These are phyloP conservation scores for Trichophyton benhamiae DNA, from an alignment of 2,329 filamentous ascomycete species.

Conservation along the genomic window DNA sequence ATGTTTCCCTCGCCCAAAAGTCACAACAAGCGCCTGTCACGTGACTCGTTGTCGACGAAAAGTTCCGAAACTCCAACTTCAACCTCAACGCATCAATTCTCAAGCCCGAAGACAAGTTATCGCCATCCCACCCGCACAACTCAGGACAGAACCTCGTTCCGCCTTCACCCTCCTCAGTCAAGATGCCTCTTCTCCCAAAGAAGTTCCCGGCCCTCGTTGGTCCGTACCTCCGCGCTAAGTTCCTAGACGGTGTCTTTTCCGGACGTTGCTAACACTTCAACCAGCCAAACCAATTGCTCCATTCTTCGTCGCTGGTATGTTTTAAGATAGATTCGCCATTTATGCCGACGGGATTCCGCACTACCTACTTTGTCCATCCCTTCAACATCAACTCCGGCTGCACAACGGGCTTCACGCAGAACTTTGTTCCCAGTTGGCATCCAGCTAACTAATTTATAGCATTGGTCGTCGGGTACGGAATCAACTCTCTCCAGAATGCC, in stretches of 20 bases:
- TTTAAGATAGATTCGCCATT: constrained; percentile 1
- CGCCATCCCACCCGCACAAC: constrained; percentile 17
- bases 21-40: not conserved
- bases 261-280: constrained; percentile 21
- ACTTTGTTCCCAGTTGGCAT: not conserved
- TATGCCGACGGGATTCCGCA: not conserved
- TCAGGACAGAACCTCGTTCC: not conserved
- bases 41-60: constrained; percentile 8
- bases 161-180: constrained; percentile 27
- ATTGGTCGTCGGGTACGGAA: constrained; percentile 74
- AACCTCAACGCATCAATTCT: not conserved
- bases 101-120: constrained; percentile 2
- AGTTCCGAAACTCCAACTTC: constrained; percentile 9
- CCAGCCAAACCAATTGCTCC: constrained; percentile 80
- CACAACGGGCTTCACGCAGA: not conserved
- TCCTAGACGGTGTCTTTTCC: constrained; percentile 15
- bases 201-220: constrained; percentile 69
- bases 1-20: not conserved
- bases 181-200: constrained; percentile 70
- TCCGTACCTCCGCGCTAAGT: constrained; percentile 40
- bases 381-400: not conserved
- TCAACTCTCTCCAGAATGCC: constrained; percentile 69
- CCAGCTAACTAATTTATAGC: constrained; percentile 33
- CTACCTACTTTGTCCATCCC: not conserved
- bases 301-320: constrained; percentile 89